A percentile compares a stretch with the other conserved stretches of the same genome.
Conservation (phyloP, 371 early-diverging fungal species). For the Mortierella sp. region DNA sequence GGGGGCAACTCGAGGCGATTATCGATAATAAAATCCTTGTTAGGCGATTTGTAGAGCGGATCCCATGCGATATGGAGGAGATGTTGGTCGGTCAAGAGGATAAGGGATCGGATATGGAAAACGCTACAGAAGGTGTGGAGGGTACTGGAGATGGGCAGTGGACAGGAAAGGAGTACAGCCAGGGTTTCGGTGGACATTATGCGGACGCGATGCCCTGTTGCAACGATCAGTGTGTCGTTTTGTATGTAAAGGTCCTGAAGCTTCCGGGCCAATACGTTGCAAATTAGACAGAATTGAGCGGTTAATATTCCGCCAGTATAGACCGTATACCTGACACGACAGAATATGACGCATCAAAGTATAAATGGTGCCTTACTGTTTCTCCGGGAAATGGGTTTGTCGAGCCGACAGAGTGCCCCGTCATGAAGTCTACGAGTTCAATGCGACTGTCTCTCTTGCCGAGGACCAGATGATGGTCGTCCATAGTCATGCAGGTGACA, state of each 20-base stretch:
- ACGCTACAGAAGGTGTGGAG: slow-evolving; percentile 34
- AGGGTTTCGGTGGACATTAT: slow-evolving; percentile 45
- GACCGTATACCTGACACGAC: too few relatives aligned
- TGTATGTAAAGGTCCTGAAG: slow-evolving; percentile 51
- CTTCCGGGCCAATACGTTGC: slow-evolving; percentile 9
- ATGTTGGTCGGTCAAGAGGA: slow-evolving; percentile 39
- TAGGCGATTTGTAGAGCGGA: slow-evolving; percentile 28
- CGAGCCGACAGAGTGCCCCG: slow-evolving; percentile 13
- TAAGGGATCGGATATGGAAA: slow-evolving; percentile 47
- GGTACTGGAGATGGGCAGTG: slow-evolving; percentile 15
- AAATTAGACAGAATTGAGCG: too few relatives aligned
- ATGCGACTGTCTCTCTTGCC: slow-evolving; percentile 23
- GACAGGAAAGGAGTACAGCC: slow-evolving; percentile 12
- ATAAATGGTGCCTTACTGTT: slow-evolving; percentile 32
- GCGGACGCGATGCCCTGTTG: slow-evolving; percentile 25
- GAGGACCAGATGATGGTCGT: slow-evolving; percentile 38
- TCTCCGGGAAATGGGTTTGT: slow-evolving; percentile 18
- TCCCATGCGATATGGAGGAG: slow-evolving; percentile 50
- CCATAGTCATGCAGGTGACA: slow-evolving; percentile 50
- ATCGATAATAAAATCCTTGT: slow-evolving; percentile 23
- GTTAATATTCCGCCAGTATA: too few relatives aligned
- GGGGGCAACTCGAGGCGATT: slow-evolving; percentile 41
- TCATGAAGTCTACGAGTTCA: slow-evolving; percentile 33
- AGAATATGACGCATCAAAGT: too few relatives aligned
- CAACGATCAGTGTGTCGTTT: slow-evolving; percentile 43